A percentile compares a stretch with the other conserved stretches of the same genome.
Conservation (phyloP, 208 protist species). For the Leishmania tropica region DNA sequence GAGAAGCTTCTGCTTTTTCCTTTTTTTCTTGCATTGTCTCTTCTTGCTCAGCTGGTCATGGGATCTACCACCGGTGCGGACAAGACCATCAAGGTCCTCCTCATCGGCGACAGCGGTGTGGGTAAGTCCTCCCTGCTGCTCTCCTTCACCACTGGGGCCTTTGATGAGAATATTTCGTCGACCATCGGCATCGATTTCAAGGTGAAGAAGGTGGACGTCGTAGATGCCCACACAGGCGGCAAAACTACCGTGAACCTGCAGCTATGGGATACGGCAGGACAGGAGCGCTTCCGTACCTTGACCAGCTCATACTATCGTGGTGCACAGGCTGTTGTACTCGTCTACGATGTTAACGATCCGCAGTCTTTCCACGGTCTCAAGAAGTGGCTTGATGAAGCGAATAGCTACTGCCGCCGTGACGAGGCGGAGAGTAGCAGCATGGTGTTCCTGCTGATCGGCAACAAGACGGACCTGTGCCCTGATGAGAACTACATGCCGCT, state of each 20-base stretch:
- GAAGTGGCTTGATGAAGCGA: conserved; percentile 81
- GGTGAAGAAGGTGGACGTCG: conserved; percentile 71
- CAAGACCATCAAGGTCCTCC: conserved; percentile 81
- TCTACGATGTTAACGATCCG: conserved; percentile 89
- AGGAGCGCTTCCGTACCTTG: conserved; percentile 87
- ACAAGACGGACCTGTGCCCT: conserved; percentile 76
- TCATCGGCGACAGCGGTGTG: conserved; percentile 85
- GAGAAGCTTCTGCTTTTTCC: not conserved
- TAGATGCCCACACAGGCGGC: conserved; percentile 37
- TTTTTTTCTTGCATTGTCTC: not conserved
- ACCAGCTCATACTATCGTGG: conserved; percentile 86
- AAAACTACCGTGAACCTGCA: conserved; percentile 83
- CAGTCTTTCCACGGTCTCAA: conserved; percentile 72
- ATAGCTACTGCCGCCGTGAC: conserved; percentile 53
- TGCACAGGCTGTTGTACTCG: conserved; percentile 81
- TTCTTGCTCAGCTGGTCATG: conserved; percentile 12
- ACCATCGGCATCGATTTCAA: conserved; percentile 94
- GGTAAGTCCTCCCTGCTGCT: conserved; percentile 84
- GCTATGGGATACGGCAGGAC: conserved; percentile 90
- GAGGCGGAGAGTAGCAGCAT: conserved; percentile 37
- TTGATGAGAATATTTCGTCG: conserved; percentile 57
- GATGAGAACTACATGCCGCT: conserved; percentile 53
- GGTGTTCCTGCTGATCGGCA: conserved; percentile 83
- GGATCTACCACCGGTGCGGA: conserved; percentile 14
- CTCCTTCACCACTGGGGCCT: conserved; percentile 77